Evolutionary conservation across 2,329 filamentous ascomycete genomes (phyloP), one percentile per base, ranked within the genome.

Genomic region (Penicillium sp.): DNA sequence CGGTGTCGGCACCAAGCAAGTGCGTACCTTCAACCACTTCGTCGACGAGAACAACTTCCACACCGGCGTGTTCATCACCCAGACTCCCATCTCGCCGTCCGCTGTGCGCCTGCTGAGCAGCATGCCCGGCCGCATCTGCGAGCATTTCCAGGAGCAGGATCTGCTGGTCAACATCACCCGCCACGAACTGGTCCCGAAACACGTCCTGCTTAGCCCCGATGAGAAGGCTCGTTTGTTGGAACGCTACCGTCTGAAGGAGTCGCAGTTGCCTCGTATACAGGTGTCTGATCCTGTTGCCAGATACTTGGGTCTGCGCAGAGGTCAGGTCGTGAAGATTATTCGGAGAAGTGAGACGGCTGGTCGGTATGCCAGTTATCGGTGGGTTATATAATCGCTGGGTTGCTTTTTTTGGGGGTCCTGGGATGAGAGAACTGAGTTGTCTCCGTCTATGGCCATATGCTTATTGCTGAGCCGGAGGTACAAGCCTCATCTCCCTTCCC

Each of bases 281-380:
- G 81, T 87, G 58, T 87, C 87, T 59, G 93, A 98, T 69, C 93
- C 93, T 3, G 89, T 98, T 45, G 88, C 93, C 24, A 84, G 86
- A 62, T 98, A 97, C 69, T 75, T 96, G 48, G 93, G 93, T 12
- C 75, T 98, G 67, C 85, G 87, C 75, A 80, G 90, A 65, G 89
- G 90, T 3, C 87, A 96, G 72, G 90, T 98, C 3, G 93, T 98
- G 64, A 98, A 98, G 81, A 98, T 98, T 63, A 96, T 98, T 63
- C 79, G 93, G 58, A 90, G 85, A 69, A 90, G 85, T 65, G 93
- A 97, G 77, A 98, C 93, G 49, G 93, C 93, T 13, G 93, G 93
- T 53, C 80, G 93, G 46, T 98, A 98, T 72, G 93, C 93, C 43
- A 95, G 88, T 80, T 98, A 98, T 72, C 78, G 91, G 61, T 84